A percentile compares a stretch with the other conserved stretches of the same genome.
Conservation (phyloP, 2,329 filamentous ascomycete genomes). For the Blastomyces gilchristii region DNA sequence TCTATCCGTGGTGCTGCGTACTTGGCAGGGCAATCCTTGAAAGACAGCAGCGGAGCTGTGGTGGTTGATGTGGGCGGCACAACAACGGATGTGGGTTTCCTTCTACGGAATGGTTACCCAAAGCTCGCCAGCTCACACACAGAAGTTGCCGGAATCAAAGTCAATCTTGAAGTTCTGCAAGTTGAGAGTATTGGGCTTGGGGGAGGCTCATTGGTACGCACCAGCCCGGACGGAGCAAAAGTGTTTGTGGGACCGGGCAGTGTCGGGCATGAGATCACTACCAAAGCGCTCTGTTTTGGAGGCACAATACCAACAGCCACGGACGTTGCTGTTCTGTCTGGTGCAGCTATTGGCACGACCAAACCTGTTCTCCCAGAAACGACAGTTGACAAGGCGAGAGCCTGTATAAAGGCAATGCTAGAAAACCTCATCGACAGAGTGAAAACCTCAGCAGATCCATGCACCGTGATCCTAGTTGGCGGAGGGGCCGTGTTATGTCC, state of each 20-base stretch:
- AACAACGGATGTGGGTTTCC: conserved; percentile 53
- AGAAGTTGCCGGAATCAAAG: conserved; percentile 52
- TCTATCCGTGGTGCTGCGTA: conserved; percentile 55
- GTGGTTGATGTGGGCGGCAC: conserved; percentile 56
- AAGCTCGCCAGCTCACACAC: conserved; percentile 53
- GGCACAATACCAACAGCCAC: conserved; percentile 50
- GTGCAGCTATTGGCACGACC: conserved; percentile 21
- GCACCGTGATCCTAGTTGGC: conserved; percentile 47
- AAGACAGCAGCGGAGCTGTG: conserved; percentile 28
- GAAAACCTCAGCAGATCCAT: conserved; percentile 45
- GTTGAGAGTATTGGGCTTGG: conserved; percentile 48
- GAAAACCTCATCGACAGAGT: conserved; percentile 46
- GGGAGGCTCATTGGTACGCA: conserved; percentile 41
- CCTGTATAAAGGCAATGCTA: conserved; percentile 38
- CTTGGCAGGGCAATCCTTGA: conserved; percentile 31
- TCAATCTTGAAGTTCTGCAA: conserved; percentile 52
- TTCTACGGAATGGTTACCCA: conserved; percentile 53
- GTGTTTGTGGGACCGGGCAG: conserved; percentile 47
- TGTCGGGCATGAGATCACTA: conserved; percentile 48
- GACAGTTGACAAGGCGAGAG: conserved; percentile 18
- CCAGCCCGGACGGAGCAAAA: conserved; percentile 23
- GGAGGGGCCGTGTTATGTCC: conserved; percentile 47
- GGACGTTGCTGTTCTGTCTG: conserved; percentile 40
- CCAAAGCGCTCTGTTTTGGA: conserved; percentile 48
- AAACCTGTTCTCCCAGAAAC: conserved; percentile 17